Conservation (phyloP, 208 protist species). For the Baffinella frigidus region DNA sequence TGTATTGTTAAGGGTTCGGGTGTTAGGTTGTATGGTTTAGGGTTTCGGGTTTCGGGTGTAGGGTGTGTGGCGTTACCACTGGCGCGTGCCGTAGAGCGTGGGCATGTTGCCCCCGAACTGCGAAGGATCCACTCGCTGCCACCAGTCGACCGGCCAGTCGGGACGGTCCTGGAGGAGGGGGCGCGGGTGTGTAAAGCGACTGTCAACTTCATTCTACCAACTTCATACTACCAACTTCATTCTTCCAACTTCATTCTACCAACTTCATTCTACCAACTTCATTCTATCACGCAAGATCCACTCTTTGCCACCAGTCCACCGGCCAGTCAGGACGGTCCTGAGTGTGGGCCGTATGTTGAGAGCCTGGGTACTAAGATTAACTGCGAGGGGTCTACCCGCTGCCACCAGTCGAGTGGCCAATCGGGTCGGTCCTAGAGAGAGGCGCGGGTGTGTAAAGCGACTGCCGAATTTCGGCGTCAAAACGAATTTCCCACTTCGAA, state of each 20-base stretch:
- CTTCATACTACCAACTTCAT: too few relatives aligned
- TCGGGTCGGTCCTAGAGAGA: background rate
- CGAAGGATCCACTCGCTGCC: background rate
- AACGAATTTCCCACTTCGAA: too few relatives aligned
- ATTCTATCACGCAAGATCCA: background rate
- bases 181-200: too few relatives aligned
- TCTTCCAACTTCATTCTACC: too few relatives aligned
- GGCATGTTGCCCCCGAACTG: constrained; percentile 30
- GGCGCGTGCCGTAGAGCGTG: background rate
- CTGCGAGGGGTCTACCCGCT: background rate
- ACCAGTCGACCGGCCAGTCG: constrained; percentile 14
- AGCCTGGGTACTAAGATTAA: background rate
- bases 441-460: too few relatives aligned
- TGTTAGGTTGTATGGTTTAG: too few relatives aligned
- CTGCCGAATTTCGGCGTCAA: too few relatives aligned
- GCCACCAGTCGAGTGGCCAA: too few relatives aligned
- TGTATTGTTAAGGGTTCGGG: background rate
- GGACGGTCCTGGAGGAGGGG: background rate
- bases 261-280: background rate
- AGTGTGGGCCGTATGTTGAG: too few relatives aligned
- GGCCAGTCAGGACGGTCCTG: background rate
- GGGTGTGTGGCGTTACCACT: background rate
- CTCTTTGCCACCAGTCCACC: constrained; percentile 1
- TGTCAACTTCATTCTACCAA: too few relatives aligned
- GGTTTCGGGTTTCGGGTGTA: background rate